Percentiles rank a stretch among this genome's conserved stretches.
phyloP scores from a whole-genome alignment of 768 basidiomycete species.

The Coprinopsis sp. region DNA sequence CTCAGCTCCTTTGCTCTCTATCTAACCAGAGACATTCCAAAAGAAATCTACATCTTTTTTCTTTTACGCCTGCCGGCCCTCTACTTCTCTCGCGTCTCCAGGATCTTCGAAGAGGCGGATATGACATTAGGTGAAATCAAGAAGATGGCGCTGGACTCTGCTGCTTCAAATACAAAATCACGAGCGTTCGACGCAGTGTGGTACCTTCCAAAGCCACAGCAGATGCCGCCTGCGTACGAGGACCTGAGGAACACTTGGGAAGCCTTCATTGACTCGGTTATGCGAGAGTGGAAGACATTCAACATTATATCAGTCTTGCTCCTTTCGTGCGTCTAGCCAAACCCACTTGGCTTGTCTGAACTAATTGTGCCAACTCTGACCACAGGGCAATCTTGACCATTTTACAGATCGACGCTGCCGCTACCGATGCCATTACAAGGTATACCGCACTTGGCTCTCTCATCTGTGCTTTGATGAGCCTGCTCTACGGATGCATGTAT shows the following conservation, averaged over 20 bases:
- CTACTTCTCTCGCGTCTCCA: slow-evolving; percentile 62
- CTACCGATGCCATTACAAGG: slow-evolving; percentile 47
- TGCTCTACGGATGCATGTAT: slow-evolving; percentile 56
- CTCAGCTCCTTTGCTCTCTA: neutral
- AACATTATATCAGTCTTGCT: slow-evolving; percentile 26
- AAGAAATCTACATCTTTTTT: slow-evolving; percentile 27
- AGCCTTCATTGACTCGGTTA: slow-evolving; percentile 22
- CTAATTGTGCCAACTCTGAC: neutral
- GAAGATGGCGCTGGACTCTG: slow-evolving; percentile 33
- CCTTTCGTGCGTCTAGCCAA: slow-evolving; percentile 20
- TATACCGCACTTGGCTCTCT: slow-evolving; percentile 52
- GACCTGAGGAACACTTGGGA: slow-evolving; percentile 22
- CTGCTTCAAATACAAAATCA: slow-evolving; percentile 11
- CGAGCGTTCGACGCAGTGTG: slow-evolving; percentile 2
- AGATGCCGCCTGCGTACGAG: slow-evolving; percentile 14
- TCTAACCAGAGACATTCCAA: slow-evolving; percentile 12
- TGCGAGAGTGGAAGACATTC: slow-evolving; percentile 27
- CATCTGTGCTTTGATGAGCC: slow-evolving; percentile 52
- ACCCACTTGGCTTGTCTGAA: too few relatives aligned
- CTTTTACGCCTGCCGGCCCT: slow-evolving; percentile 57
- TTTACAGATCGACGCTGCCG: slow-evolving; percentile 31
- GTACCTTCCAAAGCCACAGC: slow-evolving; percentile 5
- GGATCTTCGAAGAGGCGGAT: slow-evolving; percentile 61
- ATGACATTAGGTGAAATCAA: slow-evolving; percentile 54
- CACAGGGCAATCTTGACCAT: slow-evolving; percentile 29